Base-by-base conservation (phyloP, 1,284 basidiomycete species). In the Leccinum pachyderme region DNA sequence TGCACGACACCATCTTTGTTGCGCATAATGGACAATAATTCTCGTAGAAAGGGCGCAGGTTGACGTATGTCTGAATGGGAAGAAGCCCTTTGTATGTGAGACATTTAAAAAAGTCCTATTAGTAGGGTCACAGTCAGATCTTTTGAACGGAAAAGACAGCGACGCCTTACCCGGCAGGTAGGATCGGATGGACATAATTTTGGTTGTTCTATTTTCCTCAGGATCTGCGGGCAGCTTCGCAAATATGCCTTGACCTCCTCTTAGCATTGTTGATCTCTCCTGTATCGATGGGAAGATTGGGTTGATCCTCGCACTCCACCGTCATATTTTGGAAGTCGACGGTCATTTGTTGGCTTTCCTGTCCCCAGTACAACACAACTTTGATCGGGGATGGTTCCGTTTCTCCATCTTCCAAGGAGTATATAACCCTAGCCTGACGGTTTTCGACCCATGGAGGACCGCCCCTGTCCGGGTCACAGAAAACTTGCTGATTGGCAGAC, bases 301-400 rank as follows among this genome's bases (percentile, higher is more conserved):
- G 53, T 2, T 57, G 59, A 2, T 54, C 59, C 25, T 64, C 54
- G 31, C 50, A 55, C 29, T 53, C 53, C 0, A 31, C 61, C 0
- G 61, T 66, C 48, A 49, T 59, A n/a, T 56, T 49, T 22, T 57
- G 48, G 50, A 64, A 68, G 51, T 68, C 52, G 47, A 64, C 45
- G 12, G 54, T 35, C 6, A 66, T 55, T 27, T 60, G 56, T 24
- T 49, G 18, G 18, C 18, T 55, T 54, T 55, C 52, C 43, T 25
- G 49, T 22, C 18, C 18, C 18, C 18, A 18, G 18, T 18, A 18
- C 18, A 18, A 18, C 18, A 18, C 18, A 18, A 18, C 18, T 18
- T 18, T 18, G 18, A 18, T 18, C 1, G 18, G 18, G 18, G 18
- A 18, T 18, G 18, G 18, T 18, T 18, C 18, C 18, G 18, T 18